A percentile compares a stretch with the other conserved stretches of the same genome.
Conservation (phyloP, 2,329 filamentous ascomycete genomes). For the Microdochium nivale region DNA sequence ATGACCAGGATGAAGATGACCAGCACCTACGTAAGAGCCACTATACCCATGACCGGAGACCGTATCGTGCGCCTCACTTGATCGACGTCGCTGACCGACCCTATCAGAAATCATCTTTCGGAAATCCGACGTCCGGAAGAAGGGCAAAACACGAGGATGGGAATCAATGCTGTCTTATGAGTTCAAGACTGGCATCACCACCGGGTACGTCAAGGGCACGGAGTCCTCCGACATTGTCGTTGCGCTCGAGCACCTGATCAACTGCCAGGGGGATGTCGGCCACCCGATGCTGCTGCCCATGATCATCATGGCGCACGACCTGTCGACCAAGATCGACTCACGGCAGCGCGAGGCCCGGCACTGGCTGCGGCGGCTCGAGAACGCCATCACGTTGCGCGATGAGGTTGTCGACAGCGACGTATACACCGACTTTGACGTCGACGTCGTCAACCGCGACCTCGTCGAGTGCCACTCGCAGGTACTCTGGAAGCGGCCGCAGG, state of each 20-base stretch:
- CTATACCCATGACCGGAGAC: neutral
- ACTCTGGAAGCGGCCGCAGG: slow-evolving; percentile 54
- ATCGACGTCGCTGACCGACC: slow-evolving; percentile 1
- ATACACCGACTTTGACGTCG: slow-evolving; percentile 47
- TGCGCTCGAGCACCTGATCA: slow-evolving; percentile 39
- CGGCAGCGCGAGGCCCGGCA: slow-evolving; percentile 56
- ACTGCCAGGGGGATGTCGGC: slow-evolving; percentile 38
- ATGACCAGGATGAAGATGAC: slow-evolving; percentile 47
- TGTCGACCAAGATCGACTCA: slow-evolving; percentile 46
- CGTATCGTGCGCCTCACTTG: neutral
- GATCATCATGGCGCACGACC: slow-evolving; percentile 50
- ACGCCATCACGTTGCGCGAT: slow-evolving; percentile 51
- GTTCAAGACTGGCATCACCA: slow-evolving; percentile 45
- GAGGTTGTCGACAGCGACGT: slow-evolving; percentile 48
- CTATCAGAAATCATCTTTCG: slow-evolving; percentile 49
- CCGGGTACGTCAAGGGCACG: slow-evolving; percentile 54
- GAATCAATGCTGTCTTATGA: slow-evolving; percentile 54
- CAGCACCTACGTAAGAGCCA: slow-evolving; percentile 41
- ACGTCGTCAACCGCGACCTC: slow-evolving; percentile 51
- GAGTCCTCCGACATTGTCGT: slow-evolving; percentile 43
- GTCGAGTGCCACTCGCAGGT: slow-evolving; percentile 57
- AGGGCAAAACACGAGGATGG: slow-evolving; percentile 54
- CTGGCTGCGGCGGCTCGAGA: slow-evolving; percentile 52
- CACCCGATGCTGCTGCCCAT: slow-evolving; percentile 52
- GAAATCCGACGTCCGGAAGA: slow-evolving; percentile 59